phyloP scores from a whole-genome alignment of 805 yeast genomes.

The Suhomyces xylopsoci region DNA sequence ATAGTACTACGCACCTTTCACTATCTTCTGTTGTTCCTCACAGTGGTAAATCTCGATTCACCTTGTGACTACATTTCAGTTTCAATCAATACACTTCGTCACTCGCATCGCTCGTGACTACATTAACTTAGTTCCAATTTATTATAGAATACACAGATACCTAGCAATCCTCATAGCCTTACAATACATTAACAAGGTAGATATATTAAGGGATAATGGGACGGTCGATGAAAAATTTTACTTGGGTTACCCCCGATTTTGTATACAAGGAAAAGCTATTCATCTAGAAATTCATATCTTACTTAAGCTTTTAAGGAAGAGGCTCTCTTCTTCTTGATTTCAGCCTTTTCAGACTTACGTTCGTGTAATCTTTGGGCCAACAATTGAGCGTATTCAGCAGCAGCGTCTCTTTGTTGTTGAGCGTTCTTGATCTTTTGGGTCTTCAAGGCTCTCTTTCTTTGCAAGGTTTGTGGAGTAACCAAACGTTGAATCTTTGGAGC shows the following conservation, averaged over 20 bases:
- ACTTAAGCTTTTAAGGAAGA: slow-evolving; percentile 90
- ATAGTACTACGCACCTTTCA: too few relatives aligned
- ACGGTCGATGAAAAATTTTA: neutral
- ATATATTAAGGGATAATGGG: slow-evolving; percentile 5
- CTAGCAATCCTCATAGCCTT: neutral
- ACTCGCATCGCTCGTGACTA: neutral
- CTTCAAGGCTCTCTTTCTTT: slow-evolving; percentile 97
- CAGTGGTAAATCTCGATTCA: too few relatives aligned
- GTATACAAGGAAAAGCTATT: slow-evolving; percentile 2
- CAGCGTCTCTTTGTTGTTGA: slow-evolving; percentile 99
- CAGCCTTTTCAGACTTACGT: slow-evolving; percentile 98
- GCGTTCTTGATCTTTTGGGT: slow-evolving; percentile 94
- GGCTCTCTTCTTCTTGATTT: slow-evolving; percentile 99
- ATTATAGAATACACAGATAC: slow-evolving; percentile 18
- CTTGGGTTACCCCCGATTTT: slow-evolving; percentile 1
- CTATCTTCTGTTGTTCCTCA: too few relatives aligned
- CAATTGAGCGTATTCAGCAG: slow-evolving; percentile 99
- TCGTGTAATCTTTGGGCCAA: slow-evolving; percentile 97
- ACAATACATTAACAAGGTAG: slow-evolving; percentile 1
- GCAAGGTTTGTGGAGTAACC: slow-evolving; percentile 98
- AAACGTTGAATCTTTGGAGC: slow-evolving; percentile 99
- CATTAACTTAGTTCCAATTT: slow-evolving; percentile 2
- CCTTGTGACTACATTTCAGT: too few relatives aligned
- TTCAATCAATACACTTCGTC: too few relatives aligned
- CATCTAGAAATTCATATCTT: slow-evolving; percentile 3